Conservation (phyloP, 352 stramenopile genomes). For the Phytophthora agathidicida region DNA sequence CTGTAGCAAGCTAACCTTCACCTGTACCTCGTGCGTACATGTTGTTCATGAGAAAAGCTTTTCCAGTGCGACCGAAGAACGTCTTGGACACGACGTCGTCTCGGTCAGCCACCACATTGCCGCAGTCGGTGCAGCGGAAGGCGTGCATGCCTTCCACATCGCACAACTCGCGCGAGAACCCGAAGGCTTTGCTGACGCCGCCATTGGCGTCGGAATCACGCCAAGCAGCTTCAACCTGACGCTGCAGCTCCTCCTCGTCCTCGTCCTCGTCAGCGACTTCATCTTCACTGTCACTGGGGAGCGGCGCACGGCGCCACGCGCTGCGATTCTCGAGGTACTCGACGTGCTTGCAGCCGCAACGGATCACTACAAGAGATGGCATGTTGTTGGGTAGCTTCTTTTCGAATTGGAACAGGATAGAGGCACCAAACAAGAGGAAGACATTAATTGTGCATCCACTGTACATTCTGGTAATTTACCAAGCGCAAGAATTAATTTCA, state of each 20-base stretch:
- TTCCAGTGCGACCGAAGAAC: constrained; percentile 79
- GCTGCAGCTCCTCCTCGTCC: constrained; percentile 30
- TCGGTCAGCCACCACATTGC: constrained; percentile 63
- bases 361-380: constrained; percentile 78
- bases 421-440: too few species aligned
- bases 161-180: constrained; percentile 53
- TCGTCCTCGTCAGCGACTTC: constrained; percentile 27
- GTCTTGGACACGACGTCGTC: constrained; percentile 81
- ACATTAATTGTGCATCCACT: too few species aligned
- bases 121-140: constrained; percentile 71
- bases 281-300: constrained; percentile 31
- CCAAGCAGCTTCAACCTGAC: constrained; percentile 29
- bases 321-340: constrained; percentile 68
- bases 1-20: neutral
- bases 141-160: constrained; percentile 53
- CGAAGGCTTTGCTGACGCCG: constrained; percentile 31
- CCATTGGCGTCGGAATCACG: constrained; percentile 6
- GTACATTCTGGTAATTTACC: too few species aligned
- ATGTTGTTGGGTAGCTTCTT: too few species aligned
- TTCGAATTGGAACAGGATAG: too few species aligned
- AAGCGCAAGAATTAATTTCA: too few species aligned
- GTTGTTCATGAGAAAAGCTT: constrained; percentile 79
- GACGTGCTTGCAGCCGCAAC: constrained; percentile 60
- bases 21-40: constrained; percentile 46
- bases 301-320: constrained; percentile 40